Base-by-base conservation (phyloP, 192 early-diverging fungal genomes). In the Rhizophlyctis rosea region DNA sequence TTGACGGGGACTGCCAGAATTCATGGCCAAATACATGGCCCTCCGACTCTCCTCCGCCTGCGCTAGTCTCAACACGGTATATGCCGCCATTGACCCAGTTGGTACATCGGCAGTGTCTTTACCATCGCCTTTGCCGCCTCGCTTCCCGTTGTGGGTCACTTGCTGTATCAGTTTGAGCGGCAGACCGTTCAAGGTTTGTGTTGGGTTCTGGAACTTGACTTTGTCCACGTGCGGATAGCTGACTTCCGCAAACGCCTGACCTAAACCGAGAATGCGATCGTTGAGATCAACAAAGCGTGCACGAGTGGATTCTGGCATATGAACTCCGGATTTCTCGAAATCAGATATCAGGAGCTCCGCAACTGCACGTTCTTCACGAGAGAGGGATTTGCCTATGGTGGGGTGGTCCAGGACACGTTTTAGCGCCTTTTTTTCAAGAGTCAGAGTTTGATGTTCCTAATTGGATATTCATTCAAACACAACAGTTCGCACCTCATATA, bases 321-420 rank as follows among this genome's bases (percentile, higher is more conserved):
- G 91, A 51, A 99, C 92, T 3, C 96, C 95, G 0, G 91, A 93
- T 56, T 92, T 90, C 79, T 97, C 92, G 72, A 99, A 99, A 69
- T 99, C 96, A 7, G 81, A 57, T 30, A 95, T 65, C 48, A 99
- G 90, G 11, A 93, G 84, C 34, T 86, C 58, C 0, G 93, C 96
- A 0, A 91, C 91, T 21, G 81, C 77, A 32, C 64, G 77, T 70
- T 93, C 94, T 50, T 92, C 86, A 4, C 76, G 62, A 0, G 82
- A 81, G 27, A 93, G 80, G n/a, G 68, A 48, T 0, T 56, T 47
- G 54, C 75, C 62, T 32, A 90, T 83, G 31, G 52, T 71, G 0
- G 81, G 73, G 24, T 82, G 81, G 47, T 85, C 81, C 44, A 92
- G 69, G 4, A 86, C 87, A 33, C 74, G 69, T 18, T 83, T 79